phyloP scores from a whole-genome alignment of 1,284 basidiomycete genomes.

The Singerocomus rubriflavus region DNA sequence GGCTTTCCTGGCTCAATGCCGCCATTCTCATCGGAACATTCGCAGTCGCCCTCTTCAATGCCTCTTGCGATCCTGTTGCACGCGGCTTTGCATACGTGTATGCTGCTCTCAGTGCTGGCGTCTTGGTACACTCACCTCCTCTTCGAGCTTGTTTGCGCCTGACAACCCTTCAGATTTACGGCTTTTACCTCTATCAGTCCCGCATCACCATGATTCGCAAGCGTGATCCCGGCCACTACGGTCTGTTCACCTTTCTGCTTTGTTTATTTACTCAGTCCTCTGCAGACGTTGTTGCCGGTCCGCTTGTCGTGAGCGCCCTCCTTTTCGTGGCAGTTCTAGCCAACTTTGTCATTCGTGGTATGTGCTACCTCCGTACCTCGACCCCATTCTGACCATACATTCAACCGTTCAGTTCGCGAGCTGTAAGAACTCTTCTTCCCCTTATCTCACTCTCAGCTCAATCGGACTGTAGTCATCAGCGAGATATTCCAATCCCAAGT shows the following conservation, averaged over 20 bases:
- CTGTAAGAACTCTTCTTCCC: conserved; percentile 33
- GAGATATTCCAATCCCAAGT: conserved; percentile 31
- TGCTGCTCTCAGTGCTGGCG: conserved; percentile 70
- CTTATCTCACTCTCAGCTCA: background rate
- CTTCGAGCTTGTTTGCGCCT: conserved; percentile 11
- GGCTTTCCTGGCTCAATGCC: conserved; percentile 89
- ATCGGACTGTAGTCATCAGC: conserved; percentile 20
- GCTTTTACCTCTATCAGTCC: conserved; percentile 83
- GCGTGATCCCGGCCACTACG: conserved; percentile 89
- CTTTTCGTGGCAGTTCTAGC: conserved; percentile 83
- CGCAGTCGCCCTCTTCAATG: conserved; percentile 86
- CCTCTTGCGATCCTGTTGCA: conserved; percentile 72
- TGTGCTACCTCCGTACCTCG: conserved; percentile 22
- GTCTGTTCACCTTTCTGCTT: conserved; percentile 43
- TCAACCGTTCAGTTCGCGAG: conserved; percentile 30
- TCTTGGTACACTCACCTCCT: conserved; percentile 46
- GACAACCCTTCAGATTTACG: conserved; percentile 62
- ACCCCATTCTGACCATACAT: background rate
- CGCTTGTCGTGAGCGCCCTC: conserved; percentile 73
- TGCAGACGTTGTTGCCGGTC: conserved; percentile 76
- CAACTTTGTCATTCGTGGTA: conserved; percentile 85
- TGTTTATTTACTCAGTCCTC: background rate
- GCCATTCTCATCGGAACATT: conserved; percentile 85
- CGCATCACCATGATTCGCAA: conserved; percentile 90
- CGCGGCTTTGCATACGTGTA: conserved; percentile 84